phyloP scores from a whole-genome alignment of 352 stramenopile genomes.

The Peronospora tabacina region DNA sequence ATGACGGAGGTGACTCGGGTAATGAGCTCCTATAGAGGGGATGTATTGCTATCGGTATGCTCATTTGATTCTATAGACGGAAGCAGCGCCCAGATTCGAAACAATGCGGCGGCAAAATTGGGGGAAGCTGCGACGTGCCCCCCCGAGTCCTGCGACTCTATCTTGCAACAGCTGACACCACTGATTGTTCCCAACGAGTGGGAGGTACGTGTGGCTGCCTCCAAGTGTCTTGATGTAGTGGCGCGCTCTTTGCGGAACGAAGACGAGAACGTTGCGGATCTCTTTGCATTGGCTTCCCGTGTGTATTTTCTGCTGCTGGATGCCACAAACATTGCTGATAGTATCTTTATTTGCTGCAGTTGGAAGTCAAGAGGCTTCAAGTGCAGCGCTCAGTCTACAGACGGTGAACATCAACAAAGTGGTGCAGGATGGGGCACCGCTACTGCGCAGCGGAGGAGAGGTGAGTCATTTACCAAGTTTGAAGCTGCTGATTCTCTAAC shows the following conservation, averaged over 20 bases:
- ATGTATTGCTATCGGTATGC: slow-evolving; percentile 6
- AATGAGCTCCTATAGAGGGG: not conserved
- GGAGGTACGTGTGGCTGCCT: slow-evolving; percentile 66
- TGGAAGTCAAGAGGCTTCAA: slow-evolving; percentile 33
- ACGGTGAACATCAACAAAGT: slow-evolving; percentile 52
- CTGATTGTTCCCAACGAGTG: slow-evolving; percentile 49
- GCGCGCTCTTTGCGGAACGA: slow-evolving; percentile 32
- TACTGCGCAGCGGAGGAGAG: slow-evolving; percentile 71
- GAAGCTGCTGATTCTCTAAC: not conserved
- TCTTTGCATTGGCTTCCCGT: slow-evolving; percentile 46
- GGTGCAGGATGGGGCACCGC: slow-evolving; percentile 48
- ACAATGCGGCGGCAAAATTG: slow-evolving; percentile 64
- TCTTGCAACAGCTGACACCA: slow-evolving; percentile 48
- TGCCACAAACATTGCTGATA: not conserved
- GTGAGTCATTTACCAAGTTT: slow-evolving; percentile 16
- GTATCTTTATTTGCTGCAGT: slow-evolving; percentile 25
- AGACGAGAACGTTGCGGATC: slow-evolving; percentile 25
- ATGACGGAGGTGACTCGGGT: not conserved
- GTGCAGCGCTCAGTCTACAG: slow-evolving; percentile 38
- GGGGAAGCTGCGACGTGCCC: slow-evolving; percentile 48
- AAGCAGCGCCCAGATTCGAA: slow-evolving; percentile 55
- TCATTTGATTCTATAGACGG: slow-evolving; percentile 35
- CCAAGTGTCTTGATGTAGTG: slow-evolving; percentile 55
- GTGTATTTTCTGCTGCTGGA: slow-evolving; percentile 1
- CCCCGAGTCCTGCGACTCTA: slow-evolving; percentile 40